Conservation (phyloP, 164 flowering plant species). For the Litsea cubeba region DNA sequence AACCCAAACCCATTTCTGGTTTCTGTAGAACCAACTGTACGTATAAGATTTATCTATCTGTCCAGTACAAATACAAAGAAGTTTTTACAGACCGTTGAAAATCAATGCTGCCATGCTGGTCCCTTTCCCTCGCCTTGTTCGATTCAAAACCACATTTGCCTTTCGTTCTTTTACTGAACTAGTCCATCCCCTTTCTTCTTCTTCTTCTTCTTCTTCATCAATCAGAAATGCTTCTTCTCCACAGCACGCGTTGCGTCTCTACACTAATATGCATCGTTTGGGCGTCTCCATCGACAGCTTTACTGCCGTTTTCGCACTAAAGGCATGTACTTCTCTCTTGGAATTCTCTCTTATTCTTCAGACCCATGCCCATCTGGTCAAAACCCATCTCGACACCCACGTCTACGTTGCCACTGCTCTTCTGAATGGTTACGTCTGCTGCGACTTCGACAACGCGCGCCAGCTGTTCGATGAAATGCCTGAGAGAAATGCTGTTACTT, state of each 20-base stretch:
- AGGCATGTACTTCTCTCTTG: slow-evolving; percentile 30
- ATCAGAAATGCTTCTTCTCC: slow-evolving; percentile 47
- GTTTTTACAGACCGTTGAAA: too few species aligned
- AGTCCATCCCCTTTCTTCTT: not conserved
- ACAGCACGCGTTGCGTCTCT: slow-evolving; percentile 31
- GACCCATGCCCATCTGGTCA: slow-evolving; percentile 52
- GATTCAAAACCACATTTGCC: not conserved
- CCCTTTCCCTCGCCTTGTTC: not conserved
- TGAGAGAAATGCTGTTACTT: slow-evolving; percentile 38
- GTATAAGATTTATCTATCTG: too few species aligned
- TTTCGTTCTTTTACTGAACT: not conserved
- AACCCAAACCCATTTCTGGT: too few species aligned
- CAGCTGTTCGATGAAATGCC: slow-evolving; percentile 66
- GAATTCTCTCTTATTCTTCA: slow-evolving; percentile 26
- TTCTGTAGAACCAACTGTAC: too few species aligned
- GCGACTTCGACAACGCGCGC: slow-evolving; percentile 33
- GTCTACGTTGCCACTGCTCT: slow-evolving; percentile 53
- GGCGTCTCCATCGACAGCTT: slow-evolving; percentile 39
- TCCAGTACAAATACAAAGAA: too few species aligned
- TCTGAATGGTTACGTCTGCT: slow-evolving; percentile 24
- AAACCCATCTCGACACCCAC: slow-evolving; percentile 38
- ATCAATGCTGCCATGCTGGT: not conserved
- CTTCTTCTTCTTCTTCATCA: slow-evolving; percentile 17
- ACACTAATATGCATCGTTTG: slow-evolving; percentile 42
- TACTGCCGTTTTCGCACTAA: slow-evolving; percentile 42